Conservation (phyloP, 495 filamentous ascomycete species). For the Recurvomyces mirabilis region DNA sequence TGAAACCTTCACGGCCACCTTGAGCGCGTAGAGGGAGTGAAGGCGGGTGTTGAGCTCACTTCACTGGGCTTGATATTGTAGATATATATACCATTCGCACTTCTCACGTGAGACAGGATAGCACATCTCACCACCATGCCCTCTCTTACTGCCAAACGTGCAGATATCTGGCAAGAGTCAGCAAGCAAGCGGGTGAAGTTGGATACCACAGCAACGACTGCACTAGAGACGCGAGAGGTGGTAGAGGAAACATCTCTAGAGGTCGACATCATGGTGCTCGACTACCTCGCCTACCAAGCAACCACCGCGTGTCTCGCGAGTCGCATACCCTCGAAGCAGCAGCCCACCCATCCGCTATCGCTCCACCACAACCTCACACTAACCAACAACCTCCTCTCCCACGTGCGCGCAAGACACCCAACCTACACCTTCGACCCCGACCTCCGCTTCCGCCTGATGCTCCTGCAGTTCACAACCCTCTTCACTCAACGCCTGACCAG, state of each 20-base stretch:
- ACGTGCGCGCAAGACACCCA: conserved; percentile 29
- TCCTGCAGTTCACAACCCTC: conserved; percentile 29
- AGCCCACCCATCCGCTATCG: background rate
- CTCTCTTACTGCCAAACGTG: too few relatives aligned
- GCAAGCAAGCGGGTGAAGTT: background rate
- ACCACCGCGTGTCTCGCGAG: conserved; percentile 28
- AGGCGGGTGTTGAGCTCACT: too few relatives aligned
- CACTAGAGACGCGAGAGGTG: background rate
- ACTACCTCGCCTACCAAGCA: conserved; percentile 41
- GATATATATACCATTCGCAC: too few relatives aligned
- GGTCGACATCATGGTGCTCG: conserved; percentile 43
- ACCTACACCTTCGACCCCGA: conserved; percentile 8
- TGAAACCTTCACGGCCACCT: too few relatives aligned
- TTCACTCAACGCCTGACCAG: conserved; percentile 26
- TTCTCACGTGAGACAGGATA: too few relatives aligned
- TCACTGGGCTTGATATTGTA: too few relatives aligned
- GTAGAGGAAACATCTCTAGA: conserved; percentile 22
- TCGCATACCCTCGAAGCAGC: background rate
- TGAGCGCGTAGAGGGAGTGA: too few relatives aligned
- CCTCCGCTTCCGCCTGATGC: conserved; percentile 26
- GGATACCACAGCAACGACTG: background rate
- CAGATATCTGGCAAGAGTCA: too few relatives aligned
- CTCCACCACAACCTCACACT: conserved; percentile 6
- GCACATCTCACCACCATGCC: too few relatives aligned
- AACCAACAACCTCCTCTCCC: conserved; percentile 25